phyloP scores from a whole-genome alignment of 768 basidiomycete species.

The Daedaleopsis sinensis region DNA sequence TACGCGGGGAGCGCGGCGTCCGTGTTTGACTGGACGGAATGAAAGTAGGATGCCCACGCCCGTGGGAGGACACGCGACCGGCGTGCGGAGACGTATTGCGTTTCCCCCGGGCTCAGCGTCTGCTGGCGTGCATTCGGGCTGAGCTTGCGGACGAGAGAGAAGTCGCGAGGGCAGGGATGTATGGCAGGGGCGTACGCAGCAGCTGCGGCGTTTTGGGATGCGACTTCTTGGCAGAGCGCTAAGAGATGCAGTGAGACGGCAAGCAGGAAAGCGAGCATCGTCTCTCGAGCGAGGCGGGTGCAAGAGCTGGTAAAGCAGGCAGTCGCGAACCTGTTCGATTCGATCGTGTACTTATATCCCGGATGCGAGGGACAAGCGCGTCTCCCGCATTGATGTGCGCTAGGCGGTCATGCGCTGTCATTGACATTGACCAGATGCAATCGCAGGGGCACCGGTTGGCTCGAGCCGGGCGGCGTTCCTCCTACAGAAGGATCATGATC shows the following conservation, averaged over 20 bases:
- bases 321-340: no score
- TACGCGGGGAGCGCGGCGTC: constrained; percentile 36
- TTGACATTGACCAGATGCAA: no score
- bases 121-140: constrained; percentile 28
- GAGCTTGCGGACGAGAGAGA: constrained; percentile 22
- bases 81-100: constrained; percentile 39
- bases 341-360: no score
- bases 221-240: neutral
- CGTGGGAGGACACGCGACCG: constrained; percentile 38
- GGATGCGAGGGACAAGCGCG: no score
- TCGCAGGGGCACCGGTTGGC: no score
- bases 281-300: no score
- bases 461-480: no score
- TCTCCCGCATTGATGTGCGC: no score
- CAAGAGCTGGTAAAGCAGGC: no score
- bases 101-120: constrained; percentile 39
- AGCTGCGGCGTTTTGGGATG: constrained; percentile 20
- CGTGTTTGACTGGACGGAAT: constrained; percentile 32
- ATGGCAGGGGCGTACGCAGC: constrained; percentile 22
- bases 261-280: neutral
- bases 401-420: no score
- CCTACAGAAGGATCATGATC: no score
- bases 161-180: constrained; percentile 24
- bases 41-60: constrained; percentile 44
- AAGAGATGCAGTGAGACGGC: neutral